Conservation (phyloP, 495 filamentous ascomycete species). For the Neurospora intermedia region DNA sequence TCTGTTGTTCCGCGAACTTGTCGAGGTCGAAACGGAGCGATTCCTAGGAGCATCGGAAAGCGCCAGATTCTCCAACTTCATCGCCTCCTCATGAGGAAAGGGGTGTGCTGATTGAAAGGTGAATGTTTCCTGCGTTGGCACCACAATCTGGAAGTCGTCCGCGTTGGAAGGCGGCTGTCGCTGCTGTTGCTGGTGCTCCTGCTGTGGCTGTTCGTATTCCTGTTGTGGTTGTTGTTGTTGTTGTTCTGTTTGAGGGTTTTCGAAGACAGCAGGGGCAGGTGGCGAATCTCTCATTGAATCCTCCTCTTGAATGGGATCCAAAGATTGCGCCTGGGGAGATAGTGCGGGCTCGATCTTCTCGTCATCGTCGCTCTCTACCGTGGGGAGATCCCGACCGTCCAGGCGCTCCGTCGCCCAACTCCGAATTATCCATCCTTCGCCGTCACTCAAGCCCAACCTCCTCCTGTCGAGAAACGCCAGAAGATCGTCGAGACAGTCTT, state of each 20-base stretch:
- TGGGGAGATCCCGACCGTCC: constrained; percentile 45
- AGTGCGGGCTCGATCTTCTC: constrained; percentile 45
- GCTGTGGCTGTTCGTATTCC: constrained; percentile 8
- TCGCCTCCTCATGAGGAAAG: constrained; percentile 60
- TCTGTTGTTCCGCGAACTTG: constrained; percentile 40
- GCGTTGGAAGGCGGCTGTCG: constrained; percentile 21
- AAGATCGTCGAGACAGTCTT: constrained; percentile 88
- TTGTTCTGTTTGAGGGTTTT: constrained; percentile 10
- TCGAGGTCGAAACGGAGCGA: constrained; percentile 33
- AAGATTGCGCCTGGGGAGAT: constrained; percentile 51
- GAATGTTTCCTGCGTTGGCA: constrained; percentile 44
- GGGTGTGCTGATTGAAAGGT: constrained; percentile 62
- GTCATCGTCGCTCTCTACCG: constrained; percentile 68
- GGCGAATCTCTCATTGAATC: constrained; percentile 37
- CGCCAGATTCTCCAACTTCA: constrained; percentile 43
- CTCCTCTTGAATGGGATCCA: constrained; percentile 31
- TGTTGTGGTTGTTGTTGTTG: constrained; percentile 5
- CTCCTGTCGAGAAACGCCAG: constrained; percentile 73
- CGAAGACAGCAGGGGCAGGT: constrained; percentile 7
- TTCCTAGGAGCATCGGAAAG: constrained; percentile 31
- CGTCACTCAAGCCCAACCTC: constrained; percentile 63
- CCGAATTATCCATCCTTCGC: constrained; percentile 70
- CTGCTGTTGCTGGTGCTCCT: constrained; percentile 5
- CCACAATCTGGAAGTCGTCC: constrained; percentile 23
- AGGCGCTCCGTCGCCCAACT: constrained; percentile 76